Percentiles rank a stretch among this genome's conserved stretches.
phyloP scores from a whole-genome alignment of 495 filamentous ascomycete genomes.

The Lophiostoma macrostomum region DNA sequence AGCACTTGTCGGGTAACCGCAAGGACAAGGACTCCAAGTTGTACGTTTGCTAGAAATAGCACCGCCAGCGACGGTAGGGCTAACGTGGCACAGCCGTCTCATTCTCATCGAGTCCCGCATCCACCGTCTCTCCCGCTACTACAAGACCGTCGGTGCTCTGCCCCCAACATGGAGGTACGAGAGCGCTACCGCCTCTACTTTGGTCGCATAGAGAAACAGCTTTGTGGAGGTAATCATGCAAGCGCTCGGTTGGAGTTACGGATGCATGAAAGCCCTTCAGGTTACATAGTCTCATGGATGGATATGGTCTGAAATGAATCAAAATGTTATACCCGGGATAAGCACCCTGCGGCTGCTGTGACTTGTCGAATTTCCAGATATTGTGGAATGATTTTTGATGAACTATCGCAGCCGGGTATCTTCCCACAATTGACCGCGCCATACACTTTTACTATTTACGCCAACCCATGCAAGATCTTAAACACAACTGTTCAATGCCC shows the following conservation, averaged over 20 bases:
- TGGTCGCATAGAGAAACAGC: slow-evolving; percentile 58
- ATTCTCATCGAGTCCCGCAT: slow-evolving; percentile 99
- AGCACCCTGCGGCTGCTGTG: neutral
- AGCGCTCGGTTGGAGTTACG: slow-evolving; percentile 27
- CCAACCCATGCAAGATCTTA: slow-evolving; percentile 15
- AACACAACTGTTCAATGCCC: neutral
- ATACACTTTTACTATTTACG: neutral
- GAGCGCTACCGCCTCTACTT: slow-evolving; percentile 51
- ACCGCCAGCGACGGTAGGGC: neutral
- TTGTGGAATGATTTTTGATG: no score
- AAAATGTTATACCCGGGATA: slow-evolving; percentile 16
- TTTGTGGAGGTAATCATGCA: no score
- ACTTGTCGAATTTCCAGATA: no score
- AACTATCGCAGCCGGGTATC: slow-evolving; percentile 5
- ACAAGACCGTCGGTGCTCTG: slow-evolving; percentile 98
- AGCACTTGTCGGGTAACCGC: slow-evolving; percentile 99
- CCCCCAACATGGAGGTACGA: slow-evolving; percentile 97
- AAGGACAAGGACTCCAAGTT: slow-evolving; percentile 99
- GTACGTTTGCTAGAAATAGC: slow-evolving; percentile 3
- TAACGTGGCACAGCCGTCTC: slow-evolving; percentile 57
- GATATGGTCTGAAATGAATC: slow-evolving; percentile 24
- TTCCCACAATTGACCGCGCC: neutral
- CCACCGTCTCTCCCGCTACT: slow-evolving; percentile 94
- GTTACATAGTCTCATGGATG: slow-evolving; percentile 15
- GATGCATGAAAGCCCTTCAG: slow-evolving; percentile 20